Evolutionary conservation across 1,139 yeast species (phyloP), one percentile per base, ranked within the genome.

Genomic region (Magnusiomyces suaveolens): DNA sequence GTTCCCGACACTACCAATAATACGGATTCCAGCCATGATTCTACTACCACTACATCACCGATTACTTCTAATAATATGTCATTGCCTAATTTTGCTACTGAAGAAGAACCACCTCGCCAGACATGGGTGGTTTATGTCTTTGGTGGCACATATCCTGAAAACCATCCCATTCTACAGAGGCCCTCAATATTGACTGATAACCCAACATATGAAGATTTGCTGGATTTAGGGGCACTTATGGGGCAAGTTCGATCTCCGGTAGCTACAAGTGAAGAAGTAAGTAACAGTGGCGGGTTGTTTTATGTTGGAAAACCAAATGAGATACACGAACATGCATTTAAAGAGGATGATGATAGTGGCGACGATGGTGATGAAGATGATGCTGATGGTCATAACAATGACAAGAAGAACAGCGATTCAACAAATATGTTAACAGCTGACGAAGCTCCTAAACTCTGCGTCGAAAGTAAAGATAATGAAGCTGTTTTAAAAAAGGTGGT

Each of bases 41-140:
- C 25, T 16, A 6, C 25, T 25, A 12, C 33, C 3, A 36, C 8
- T 36, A 36, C 41, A 6, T n/a, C 23, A 20, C 25, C n/a, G 8
- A 39, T 12, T 29, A 29, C 36, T 12, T 8, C 36, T 29, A 12
- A 29, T 8, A 29, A 24, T n/a, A n/a, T n/a, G n/a, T n/a, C n/a
- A n/a, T n/a, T n/a, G n/a, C n/a, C n/a, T n/a, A 23, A 21, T 10
- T 12, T 16, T 38, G 29, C 23, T 21, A 16, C 10, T 14, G 43
- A 33, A 6, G n/a, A 43, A 43, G 18, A 29, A 8, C 18, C 32
- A 12, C 46, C 43, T n/a, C 29, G 46, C 8, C 41, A 36, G 41
- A n/a, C 79, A 1, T 77, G 80, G 81, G 73, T 77, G 26, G 75
- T 77, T 20, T 76, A 75, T 57, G 79, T 77, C 3, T 70, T 76